Evolutionary conservation across 345 rosid species (phyloP), one percentile per base, ranked within the genome.

Genomic region (Eucalyptus tenuipes): DNA sequence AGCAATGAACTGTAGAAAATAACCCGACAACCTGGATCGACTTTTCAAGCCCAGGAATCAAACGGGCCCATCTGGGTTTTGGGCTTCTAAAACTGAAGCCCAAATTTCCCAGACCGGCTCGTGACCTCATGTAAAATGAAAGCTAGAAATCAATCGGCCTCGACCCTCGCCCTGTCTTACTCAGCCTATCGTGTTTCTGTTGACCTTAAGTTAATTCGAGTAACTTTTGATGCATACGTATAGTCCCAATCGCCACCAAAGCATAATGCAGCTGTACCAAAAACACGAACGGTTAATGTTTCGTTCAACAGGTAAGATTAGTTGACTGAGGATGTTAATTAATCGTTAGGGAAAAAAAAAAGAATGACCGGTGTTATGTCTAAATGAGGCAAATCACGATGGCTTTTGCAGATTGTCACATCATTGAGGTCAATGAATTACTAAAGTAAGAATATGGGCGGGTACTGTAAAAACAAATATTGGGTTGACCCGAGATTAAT

Each of bases 311-410:
- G 0, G 14, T 12, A 59, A 27, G 33, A 61, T 27, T 61, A 61
- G 31, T 27, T 59, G 31, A 59, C 0, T 3, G 31, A 12, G 16
- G 2, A 59, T 1, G 10, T 3, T 18, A 52, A 52, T 2, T 52
- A 52, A 52, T 3, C 1, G 10, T 18, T 7, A 2, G 24, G 1
- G 2, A 0, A 18, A 18, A 18, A 52, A 7, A 52, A 18, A 20
- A 4, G 11, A 3, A 27, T 11, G 31, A 12, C 68, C 3, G 2
- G 15, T 61, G 15, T 29, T 61, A 6, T 61, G 33, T 29, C 16
- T 29, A 13, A 27, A 27, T 12, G 40, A 15, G 75, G 40, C 40
- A 14, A n/a, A 4, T n/a, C 20, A n/a, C 4, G 22, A n/a, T 64
- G 37, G 75, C 75, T 14, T 64, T 14, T 64, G 40, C 10, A 64